Conservation (phyloP, 2,329 filamentous ascomycete species). For the Alternaria tenuissima region DNA sequence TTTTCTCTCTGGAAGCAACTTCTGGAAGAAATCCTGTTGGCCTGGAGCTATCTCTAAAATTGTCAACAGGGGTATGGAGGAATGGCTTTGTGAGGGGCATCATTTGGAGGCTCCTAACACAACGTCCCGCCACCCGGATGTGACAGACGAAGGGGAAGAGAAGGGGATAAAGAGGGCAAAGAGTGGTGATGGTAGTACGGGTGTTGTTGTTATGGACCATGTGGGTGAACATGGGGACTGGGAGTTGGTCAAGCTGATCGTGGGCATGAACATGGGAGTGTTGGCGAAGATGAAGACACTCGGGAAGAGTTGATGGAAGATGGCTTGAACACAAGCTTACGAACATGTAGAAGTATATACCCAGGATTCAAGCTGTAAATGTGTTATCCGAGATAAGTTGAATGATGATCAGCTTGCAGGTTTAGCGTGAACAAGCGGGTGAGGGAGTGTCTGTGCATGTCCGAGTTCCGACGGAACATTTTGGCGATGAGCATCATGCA, state of each 20-base stretch:
- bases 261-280: conserved; percentile 84
- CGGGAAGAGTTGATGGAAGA: not conserved
- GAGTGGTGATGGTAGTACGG: conserved; percentile 73
- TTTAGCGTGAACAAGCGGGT: not conserved
- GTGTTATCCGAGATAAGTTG: not conserved
- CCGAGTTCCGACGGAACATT: conserved; percentile 14
- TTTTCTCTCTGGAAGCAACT: conserved; percentile 90
- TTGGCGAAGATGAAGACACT: conserved; percentile 14
- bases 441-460: conserved; percentile 2
- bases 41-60: conserved; percentile 88
- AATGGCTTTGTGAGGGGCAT: conserved; percentile 65
- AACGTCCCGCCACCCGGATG: conserved; percentile 20
- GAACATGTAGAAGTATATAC: not conserved
- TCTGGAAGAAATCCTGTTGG: conserved; percentile 93
- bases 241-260: conserved; percentile 86
- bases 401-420: not conserved
- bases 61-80: conserved; percentile 79
- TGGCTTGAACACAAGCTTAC: not conserved
- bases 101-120: conserved; percentile 37
- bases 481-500: conserved; percentile 9
- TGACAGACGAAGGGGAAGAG: conserved; percentile 24
- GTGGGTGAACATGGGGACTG: conserved; percentile 87
- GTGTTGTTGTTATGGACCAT: conserved; percentile 93
- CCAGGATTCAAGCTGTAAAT: not conserved
- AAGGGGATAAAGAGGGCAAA: conserved; percentile 57